These are phyloP conservation scores for Entomophthora muscae DNA, from an alignment of 371 early-diverging fungal genomes.

Conservation along the genomic window DNA sequence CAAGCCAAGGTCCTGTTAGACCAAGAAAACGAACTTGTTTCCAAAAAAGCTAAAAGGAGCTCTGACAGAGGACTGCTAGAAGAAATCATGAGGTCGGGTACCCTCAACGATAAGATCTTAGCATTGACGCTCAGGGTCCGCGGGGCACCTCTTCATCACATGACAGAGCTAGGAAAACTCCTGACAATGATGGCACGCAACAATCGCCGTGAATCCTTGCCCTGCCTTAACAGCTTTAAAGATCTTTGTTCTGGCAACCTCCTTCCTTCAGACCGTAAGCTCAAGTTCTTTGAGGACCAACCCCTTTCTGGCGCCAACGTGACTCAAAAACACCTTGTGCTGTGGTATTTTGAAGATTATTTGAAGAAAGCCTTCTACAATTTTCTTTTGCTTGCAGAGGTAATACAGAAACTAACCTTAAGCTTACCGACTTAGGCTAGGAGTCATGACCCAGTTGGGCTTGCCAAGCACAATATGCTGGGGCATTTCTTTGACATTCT, in stretches of 20 bases:
- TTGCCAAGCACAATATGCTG: slow-evolving; percentile 63
- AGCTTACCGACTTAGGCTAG: background rate
- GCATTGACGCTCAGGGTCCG: slow-evolving; percentile 82
- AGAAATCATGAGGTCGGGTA: slow-evolving; percentile 78
- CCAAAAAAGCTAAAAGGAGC: slow-evolving; percentile 30
- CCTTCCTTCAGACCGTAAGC: slow-evolving; percentile 67
- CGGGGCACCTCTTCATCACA: slow-evolving; percentile 76
- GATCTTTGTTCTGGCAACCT: slow-evolving; percentile 67
- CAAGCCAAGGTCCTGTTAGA: slow-evolving; percentile 45
- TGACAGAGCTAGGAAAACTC: slow-evolving; percentile 57
- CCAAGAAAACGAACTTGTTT: slow-evolving; percentile 47
- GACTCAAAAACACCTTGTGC: slow-evolving; percentile 44
- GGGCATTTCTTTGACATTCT: slow-evolving; percentile 55
- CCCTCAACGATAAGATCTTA: slow-evolving; percentile 78
- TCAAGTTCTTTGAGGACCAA: slow-evolving; percentile 75
- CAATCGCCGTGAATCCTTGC: slow-evolving; percentile 64
- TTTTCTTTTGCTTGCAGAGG: slow-evolving; percentile 65
- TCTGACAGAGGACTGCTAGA: slow-evolving; percentile 73
- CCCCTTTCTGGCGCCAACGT: slow-evolving; percentile 41
- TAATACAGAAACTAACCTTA: slow-evolving; percentile 10
- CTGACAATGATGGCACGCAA: slow-evolving; percentile 78
- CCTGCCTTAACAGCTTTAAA: slow-evolving; percentile 74
- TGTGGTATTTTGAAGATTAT: slow-evolving; percentile 87
- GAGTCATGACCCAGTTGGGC: slow-evolving; percentile 57
- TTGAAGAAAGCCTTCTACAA: slow-evolving; percentile 80